Evolutionary conservation across 2,329 filamentous ascomycete species (phyloP), one percentile per base, ranked within the genome.

Genomic region (Dactylella cylindrospora): DNA sequence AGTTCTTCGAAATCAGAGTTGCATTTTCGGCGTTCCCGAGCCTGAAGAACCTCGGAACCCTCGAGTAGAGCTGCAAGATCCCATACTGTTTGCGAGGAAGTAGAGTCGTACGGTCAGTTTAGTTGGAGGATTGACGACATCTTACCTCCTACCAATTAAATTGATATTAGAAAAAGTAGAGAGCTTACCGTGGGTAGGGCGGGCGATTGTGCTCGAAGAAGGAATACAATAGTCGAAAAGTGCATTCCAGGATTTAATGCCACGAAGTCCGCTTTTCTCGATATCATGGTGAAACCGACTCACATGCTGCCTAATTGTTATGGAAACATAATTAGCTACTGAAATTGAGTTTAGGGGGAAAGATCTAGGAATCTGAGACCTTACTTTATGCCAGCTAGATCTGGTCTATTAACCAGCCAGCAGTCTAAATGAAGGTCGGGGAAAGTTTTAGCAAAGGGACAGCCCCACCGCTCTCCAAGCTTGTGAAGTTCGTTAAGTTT

Each of bases 301-400:
- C 8, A 39, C 23, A 22, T 39, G 35, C 13, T 39, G 35, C 17
- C 35, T 39, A 39, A 15, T 9, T 39, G n/a, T n/a, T n/a, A n/a
- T n/a, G n/a, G n/a, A n/a, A n/a, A n/a, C n/a, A n/a, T n/a, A n/a
- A n/a, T n/a, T n/a, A n/a, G n/a, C n/a, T n/a, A n/a, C n/a, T 6
- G 13, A 39, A 7, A 5, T 39, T 17, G 35, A 20, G 15, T 20
- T 5, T 20, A 20, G 23, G 17, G 7, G 6, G 15, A 39, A 19
- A 8, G 19, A 4, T 39, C 5, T 7, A 15, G 6, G n/a, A 15
- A 35, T n/a, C 10, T 35, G 6, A 35, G 10, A 7, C 10, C 32
- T 7, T 39, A 39, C 35, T 39, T 39, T 5, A 39, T 39, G 8
- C 35, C 35, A 3, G 35, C 19, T 7, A 39, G n/a, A 15, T 39